Evolutionary conservation across 805 yeast genomes (phyloP).

Genomic region (Ogataea methylovora): DNA sequence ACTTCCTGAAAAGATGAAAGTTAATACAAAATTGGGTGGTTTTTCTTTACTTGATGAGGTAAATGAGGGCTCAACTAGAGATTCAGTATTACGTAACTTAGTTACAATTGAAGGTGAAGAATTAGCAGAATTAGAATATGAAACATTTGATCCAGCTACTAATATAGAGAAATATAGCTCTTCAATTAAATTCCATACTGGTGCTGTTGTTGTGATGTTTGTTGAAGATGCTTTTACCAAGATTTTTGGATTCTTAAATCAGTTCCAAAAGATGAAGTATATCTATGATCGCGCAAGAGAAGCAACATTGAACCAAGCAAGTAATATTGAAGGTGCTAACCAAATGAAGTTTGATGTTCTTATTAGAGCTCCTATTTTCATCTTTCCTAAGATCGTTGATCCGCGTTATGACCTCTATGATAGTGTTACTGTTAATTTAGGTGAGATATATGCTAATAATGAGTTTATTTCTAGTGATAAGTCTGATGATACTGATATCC

Average conservation of each 20-base stretch:
- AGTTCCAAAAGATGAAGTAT: slow-evolving; percentile 77
- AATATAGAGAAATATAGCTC: slow-evolving; percentile 47
- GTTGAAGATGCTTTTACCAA: slow-evolving; percentile 74
- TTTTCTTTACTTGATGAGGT: slow-evolving; percentile 71
- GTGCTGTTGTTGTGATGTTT: slow-evolving; percentile 69
- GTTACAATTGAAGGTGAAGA: slow-evolving; percentile 73
- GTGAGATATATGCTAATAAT: slow-evolving; percentile 73
- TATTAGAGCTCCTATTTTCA: slow-evolving; percentile 74
- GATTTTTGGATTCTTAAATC: slow-evolving; percentile 58
- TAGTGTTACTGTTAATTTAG: slow-evolving; percentile 62
- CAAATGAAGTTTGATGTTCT: slow-evolving; percentile 65
- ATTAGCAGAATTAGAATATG: slow-evolving; percentile 76
- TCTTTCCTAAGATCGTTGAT: slow-evolving; percentile 58
- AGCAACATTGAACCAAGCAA: slow-evolving; percentile 78
- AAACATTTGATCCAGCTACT: slow-evolving; percentile 60
- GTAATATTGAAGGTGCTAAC: slow-evolving; percentile 42
- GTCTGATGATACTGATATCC: slow-evolving; percentile 15
- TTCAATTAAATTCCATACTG: slow-evolving; percentile 55
- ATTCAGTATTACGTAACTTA: slow-evolving; percentile 54
- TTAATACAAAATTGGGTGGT: slow-evolving; percentile 69
- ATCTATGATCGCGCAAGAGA: slow-evolving; percentile 87
- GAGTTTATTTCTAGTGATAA: slow-evolving; percentile 32
- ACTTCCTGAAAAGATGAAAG: slow-evolving; percentile 71
- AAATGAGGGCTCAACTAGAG: slow-evolving; percentile 51
- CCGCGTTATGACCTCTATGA: slow-evolving; percentile 41